Conservation (phyloP, 345 rosid species). For the Salix caprea region DNA sequence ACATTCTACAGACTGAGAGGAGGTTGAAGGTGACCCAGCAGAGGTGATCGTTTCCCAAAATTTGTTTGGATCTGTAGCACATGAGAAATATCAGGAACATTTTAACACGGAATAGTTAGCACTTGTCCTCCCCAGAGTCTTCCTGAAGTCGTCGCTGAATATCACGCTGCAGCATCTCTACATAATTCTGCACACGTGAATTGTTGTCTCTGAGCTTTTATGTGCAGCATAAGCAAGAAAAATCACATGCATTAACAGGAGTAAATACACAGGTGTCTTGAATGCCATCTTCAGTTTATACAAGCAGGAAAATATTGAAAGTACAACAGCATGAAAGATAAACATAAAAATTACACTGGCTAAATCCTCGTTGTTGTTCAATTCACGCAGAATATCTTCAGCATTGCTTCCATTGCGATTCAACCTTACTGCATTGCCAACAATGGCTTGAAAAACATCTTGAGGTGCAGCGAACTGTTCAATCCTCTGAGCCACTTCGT, state of each 20-base stretch:
- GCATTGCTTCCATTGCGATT: conserved; percentile 24
- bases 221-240: background rate
- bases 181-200: conserved; percentile 54
- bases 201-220: background rate
- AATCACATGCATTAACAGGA: background rate
- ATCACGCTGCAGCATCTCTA: conserved; percentile 52
- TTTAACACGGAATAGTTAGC: background rate
- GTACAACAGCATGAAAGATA: background rate
- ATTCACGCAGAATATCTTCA: conserved; percentile 45
- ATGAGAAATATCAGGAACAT: background rate
- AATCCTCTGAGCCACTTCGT: conserved; percentile 48
- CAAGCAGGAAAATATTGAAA: background rate
- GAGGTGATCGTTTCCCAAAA: background rate
- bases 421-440: conserved; percentile 46
- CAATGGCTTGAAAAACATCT: conserved; percentile 57
- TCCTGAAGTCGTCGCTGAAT: conserved; percentile 35
- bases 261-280: background rate
- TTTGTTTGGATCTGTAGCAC: background rate
- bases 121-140: conserved; percentile 24
- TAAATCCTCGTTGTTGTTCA: conserved; percentile 55
- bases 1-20: background rate
- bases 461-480: conserved; percentile 46
- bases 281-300: background rate
- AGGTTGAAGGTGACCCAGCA: background rate
- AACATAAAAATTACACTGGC: conserved; percentile 41